Base-by-base conservation (phyloP, 352 stramenopile genomes). In the Plasmopara viticola region DNA sequence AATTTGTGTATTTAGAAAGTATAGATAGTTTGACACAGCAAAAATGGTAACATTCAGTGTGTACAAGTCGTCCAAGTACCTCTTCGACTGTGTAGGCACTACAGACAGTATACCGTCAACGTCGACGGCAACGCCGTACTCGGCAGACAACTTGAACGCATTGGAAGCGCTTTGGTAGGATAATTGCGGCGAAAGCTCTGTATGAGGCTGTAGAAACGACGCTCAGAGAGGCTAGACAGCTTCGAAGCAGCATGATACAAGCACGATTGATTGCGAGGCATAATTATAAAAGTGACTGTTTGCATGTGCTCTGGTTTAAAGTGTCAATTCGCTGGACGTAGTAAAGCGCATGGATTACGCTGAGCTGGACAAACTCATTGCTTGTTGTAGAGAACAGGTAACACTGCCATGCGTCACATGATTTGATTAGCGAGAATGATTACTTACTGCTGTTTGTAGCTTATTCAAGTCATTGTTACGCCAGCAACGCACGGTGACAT, bases 1-100 rank as follows among this genome's bases (percentile, higher is more conserved):
- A 25, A 25, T 25, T 3, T 25, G 20, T 25, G 20, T 25, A 25
- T 25, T 25, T 25, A 35, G 31, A 35, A 35, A 35, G 2, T 35
- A 12, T 8, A 12, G 31, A 12, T 35, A 5, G 4, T 35, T 35
- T 35, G 31, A 35, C 31, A 35, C 20, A 25, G 20, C 20, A 41
- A 31, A 28, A 48, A 66, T 62, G 60, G 49, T 84, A 39, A 66
- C 53, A 18, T 80, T 89, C 48, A 69, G 61, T 40, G 74, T 90
- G 40, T 70, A 70, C 61, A 90, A 90, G 59, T 79, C 70, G 41
- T 72, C 72, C 53, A 74, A 74, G 56, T 85, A 78, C 51, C 66
- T 83, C 37, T 90, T 90, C 53, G 70, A 85, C 35, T 86, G 74
- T 39, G 53, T 67, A n/a, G 61, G 34, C 9, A 31, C 60, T 35